Conservation (phyloP, 805 yeast species). For the Schwanniomyces yamadae region DNA sequence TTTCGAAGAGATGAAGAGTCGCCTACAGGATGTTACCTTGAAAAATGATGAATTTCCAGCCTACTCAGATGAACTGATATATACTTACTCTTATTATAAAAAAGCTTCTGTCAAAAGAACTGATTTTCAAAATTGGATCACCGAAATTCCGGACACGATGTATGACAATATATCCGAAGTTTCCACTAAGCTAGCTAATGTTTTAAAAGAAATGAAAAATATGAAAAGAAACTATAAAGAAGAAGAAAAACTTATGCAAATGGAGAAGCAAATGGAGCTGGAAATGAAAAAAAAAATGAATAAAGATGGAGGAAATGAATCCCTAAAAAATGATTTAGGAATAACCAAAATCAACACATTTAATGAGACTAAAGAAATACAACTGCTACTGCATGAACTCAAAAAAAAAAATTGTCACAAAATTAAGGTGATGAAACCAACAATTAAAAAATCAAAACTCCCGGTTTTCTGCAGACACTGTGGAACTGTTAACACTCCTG, state of each 20-base stretch:
- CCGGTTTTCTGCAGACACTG: slow-evolving; percentile 42
- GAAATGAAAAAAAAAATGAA: neutral
- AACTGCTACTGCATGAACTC: too few species aligned
- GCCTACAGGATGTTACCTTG: neutral
- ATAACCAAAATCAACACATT: too few species aligned
- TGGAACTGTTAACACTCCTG: slow-evolving; percentile 64
- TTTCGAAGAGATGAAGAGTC: neutral
- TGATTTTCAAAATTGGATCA: slow-evolving; percentile 9
- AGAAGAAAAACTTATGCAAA: neutral
- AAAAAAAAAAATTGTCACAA: too few species aligned
- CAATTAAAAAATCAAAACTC: neutral
- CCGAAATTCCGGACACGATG: slow-evolving; percentile 8
- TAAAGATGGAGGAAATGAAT: neutral
- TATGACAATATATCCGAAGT: slow-evolving; percentile 5
- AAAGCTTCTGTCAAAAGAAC: neutral
- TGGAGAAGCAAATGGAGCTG: neutral
- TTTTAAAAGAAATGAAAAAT: slow-evolving; percentile 5
- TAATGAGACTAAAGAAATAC: too few species aligned
- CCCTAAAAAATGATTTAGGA: neutral
- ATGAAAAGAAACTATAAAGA: slow-evolving; percentile 6
- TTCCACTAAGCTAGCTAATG: slow-evolving; percentile 2
- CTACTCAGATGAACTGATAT: neutral
- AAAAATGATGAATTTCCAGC: neutral
- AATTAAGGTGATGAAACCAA: neutral
- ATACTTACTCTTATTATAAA: neutral